Evolutionary conservation across 2,329 filamentous ascomycete genomes (phyloP), one percentile per base, ranked within the genome.

Genomic region (Epichloe festucae): DNA sequence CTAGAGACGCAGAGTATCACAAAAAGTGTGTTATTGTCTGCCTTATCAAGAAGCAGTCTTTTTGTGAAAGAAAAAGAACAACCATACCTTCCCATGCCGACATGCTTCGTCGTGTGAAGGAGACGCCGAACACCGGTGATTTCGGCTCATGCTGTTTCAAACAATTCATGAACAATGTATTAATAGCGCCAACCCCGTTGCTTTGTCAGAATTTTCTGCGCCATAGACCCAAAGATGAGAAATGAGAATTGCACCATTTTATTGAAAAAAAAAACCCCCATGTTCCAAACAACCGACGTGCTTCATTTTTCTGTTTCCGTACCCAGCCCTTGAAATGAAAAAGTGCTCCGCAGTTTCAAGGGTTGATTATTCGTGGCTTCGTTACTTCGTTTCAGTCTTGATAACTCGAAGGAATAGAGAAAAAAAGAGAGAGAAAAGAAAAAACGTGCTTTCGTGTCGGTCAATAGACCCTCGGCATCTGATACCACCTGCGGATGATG

Each of bases 341-440:
- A 39, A 41, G 15, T 4, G 10, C 44, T 49, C 19, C 27, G 17
- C 31, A 35, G 15, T 42, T 40, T 14, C 14, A 35, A 5, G 19
- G 40, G 36, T 50, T 17, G 44, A n/a, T 41, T 11, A 23, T 46
- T 53, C 52, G 40, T 53, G 19, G 48, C 51, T 36, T 53, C 52
- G 21, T 53, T 40, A 36, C 38, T 38, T 48, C 50, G 40, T 48
- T 34, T 42, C 44, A 2, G 38, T 43, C 39, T 19, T 40, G 34
- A 31, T 27, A 35, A 47, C 12, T 5, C 6, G 14, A 15, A 5
- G 21, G n/a, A 46, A 31, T 8, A 31, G 3, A 27, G 7, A 8
- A 8, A 3, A 8, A 27, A 3, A 7, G 17, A 7, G 23, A 1
- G 2, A 2, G 2, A 3, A 3, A 46, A 31, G n/a, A 45, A 35